phyloP scores from a whole-genome alignment of 2,329 filamentous ascomycete genomes.

The Monosporascus ibericus region DNA sequence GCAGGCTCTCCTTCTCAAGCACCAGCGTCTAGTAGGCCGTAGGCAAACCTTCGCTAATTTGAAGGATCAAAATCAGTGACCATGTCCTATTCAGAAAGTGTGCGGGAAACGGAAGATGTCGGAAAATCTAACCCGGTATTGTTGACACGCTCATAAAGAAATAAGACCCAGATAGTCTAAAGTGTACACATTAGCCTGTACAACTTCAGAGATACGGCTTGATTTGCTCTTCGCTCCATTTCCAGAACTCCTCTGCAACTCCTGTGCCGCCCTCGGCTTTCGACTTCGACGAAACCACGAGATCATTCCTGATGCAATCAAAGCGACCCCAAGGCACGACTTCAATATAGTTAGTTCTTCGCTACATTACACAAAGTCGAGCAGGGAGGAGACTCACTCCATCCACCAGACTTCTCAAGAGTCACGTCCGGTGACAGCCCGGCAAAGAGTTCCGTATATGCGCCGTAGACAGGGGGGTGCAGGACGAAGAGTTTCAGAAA shows the following conservation, averaged over 20 bases:
- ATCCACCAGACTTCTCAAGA: conserved; percentile 19
- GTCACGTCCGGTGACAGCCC: conserved; percentile 29
- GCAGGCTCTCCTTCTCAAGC: no score
- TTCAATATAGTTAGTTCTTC: conserved; percentile 5
- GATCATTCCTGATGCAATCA: conserved; percentile 23
- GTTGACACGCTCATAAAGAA: no score
- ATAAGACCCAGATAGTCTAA: no score
- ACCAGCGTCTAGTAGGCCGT: no score
- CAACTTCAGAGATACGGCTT: conserved; percentile 17
- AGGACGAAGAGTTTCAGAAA: conserved; percentile 4
- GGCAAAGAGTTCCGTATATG: conserved; percentile 34
- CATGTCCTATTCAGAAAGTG: no score
- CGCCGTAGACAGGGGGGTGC: conserved; percentile 20
- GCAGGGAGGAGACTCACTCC: conserved; percentile 1
- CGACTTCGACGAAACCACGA: conserved; percentile 22
- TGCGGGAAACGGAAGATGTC: no score
- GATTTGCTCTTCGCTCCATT: conserved; percentile 36
- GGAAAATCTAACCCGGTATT: no score
- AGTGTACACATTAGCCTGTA: no score
- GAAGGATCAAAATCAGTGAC: no score
- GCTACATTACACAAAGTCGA: neutral
- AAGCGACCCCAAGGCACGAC: conserved; percentile 42
- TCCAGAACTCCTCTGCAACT: conserved; percentile 33
- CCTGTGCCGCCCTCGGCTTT: conserved; percentile 31
- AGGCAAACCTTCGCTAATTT: no score